A percentile compares a stretch with the other conserved stretches of the same genome.
Conservation (phyloP, 208 protist species). For the Leishmania mexicana region DNA sequence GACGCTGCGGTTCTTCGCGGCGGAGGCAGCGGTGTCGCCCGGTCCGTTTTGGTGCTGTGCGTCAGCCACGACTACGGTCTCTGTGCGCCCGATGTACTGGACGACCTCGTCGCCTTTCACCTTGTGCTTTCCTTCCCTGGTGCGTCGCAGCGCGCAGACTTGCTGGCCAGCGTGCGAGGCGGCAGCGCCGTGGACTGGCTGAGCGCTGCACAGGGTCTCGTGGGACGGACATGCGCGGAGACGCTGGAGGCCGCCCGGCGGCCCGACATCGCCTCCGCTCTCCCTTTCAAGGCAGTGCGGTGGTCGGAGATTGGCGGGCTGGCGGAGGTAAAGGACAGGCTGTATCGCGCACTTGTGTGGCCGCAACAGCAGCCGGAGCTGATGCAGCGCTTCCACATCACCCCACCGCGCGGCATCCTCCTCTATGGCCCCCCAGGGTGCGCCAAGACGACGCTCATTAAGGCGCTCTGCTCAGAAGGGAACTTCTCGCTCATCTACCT, state of each 20-base stretch:
- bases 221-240: slow-evolving; percentile 55
- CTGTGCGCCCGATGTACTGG: slow-evolving; percentile 36
- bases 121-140: slow-evolving; percentile 49
- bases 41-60: slow-evolving; percentile 57
- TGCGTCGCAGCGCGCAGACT: slow-evolving; percentile 40
- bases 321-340: slow-evolving; percentile 96
- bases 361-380: slow-evolving; percentile 98
- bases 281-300: slow-evolving; percentile 67
- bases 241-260: slow-evolving; percentile 50
- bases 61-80: slow-evolving; percentile 37
- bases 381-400: slow-evolving; percentile 98
- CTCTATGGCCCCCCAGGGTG: slow-evolving; percentile 96
- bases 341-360: slow-evolving; percentile 98
- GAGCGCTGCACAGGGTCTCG: slow-evolving; percentile 51
- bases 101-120: slow-evolving; percentile 45
- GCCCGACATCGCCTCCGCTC: slow-evolving; percentile 13
- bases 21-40: slow-evolving; percentile 13
- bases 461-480: slow-evolving; percentile 80
- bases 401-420: slow-evolving; percentile 93
- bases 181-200: slow-evolving; percentile 32
- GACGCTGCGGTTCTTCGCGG: slow-evolving; percentile 35
- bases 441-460: slow-evolving; percentile 94
- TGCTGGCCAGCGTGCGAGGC: slow-evolving; percentile 57
- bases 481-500: slow-evolving; percentile 87
- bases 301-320: slow-evolving; percentile 99